Conservation (phyloP, 2,329 filamentous ascomycete species). For the Talaromyces sp. region DNA sequence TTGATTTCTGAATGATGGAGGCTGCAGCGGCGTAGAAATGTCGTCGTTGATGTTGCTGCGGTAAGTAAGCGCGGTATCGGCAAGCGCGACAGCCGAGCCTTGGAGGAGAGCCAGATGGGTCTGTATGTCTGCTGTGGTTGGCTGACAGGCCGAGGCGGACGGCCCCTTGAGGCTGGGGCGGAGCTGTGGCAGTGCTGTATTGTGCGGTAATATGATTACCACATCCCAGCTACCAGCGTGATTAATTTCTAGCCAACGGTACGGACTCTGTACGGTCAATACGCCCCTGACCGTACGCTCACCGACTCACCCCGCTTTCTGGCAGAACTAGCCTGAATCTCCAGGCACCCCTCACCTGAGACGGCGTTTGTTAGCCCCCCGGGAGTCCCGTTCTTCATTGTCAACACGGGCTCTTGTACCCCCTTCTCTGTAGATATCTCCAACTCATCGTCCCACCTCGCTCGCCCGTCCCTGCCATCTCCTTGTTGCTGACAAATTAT, state of each 20-base stretch:
- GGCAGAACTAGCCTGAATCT: constrained; percentile 4
- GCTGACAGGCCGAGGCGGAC: background rate
- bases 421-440: background rate
- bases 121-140: background rate
- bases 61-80: constrained; percentile 12
- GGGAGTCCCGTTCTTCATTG: background rate
- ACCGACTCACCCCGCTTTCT: constrained; percentile 12
- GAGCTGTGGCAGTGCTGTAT: background rate
- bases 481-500: background rate
- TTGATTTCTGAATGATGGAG: background rate
- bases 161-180: constrained; percentile 7
- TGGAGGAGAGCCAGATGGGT: background rate
- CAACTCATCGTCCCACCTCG: background rate
- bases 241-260: too few species aligned
- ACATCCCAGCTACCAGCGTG: background rate
- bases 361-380: background rate
- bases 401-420: background rate
- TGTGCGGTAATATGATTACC: background rate
- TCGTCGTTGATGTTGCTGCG: constrained; percentile 17
- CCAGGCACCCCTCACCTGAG: constrained; percentile 4
- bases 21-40: constrained; percentile 11
- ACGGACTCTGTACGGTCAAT: background rate
- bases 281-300: constrained; percentile 8
- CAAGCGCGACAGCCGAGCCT: constrained; percentile 5
- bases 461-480: background rate